Conservation (phyloP, 805 yeast species). For the Kuraishia ogatae region DNA sequence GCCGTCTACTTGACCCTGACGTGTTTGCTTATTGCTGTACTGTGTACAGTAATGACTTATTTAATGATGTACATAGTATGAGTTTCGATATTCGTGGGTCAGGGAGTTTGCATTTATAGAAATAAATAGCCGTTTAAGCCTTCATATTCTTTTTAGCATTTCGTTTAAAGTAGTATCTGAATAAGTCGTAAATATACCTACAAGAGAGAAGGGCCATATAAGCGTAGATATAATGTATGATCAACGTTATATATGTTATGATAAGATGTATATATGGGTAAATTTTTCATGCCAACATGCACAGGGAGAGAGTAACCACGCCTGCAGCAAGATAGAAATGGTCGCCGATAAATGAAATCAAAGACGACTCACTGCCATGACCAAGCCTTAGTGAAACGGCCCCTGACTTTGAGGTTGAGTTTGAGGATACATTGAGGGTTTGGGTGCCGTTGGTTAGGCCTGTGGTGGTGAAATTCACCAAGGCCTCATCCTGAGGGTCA, state of each 20-base stretch:
- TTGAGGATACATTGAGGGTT: background rate
- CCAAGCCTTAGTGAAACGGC: background rate
- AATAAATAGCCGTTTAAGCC: background rate
- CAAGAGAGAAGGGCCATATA: too few species aligned
- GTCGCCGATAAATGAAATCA: background rate
- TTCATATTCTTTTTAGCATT: background rate
- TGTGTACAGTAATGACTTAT: background rate
- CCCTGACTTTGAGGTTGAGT: background rate
- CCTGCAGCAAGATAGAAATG: background rate
- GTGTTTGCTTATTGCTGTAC: background rate
- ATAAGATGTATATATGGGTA: background rate
- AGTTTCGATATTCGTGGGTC: background rate
- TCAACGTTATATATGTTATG: background rate
- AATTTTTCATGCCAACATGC: background rate
- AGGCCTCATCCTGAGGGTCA: slow-evolving; percentile 7
- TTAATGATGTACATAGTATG: background rate
- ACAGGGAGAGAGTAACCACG: background rate
- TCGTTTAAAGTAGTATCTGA: too few species aligned
- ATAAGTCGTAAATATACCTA: too few species aligned
- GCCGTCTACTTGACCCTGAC: background rate
- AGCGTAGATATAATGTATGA: background rate
- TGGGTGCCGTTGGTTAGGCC: slow-evolving; percentile 25
- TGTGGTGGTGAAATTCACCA: slow-evolving; percentile 28
- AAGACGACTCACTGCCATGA: background rate
- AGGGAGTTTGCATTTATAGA: background rate